Evolutionary conservation across 2,329 filamentous ascomycete genomes (phyloP).

Genomic region (Hypoxylon sp.): DNA sequence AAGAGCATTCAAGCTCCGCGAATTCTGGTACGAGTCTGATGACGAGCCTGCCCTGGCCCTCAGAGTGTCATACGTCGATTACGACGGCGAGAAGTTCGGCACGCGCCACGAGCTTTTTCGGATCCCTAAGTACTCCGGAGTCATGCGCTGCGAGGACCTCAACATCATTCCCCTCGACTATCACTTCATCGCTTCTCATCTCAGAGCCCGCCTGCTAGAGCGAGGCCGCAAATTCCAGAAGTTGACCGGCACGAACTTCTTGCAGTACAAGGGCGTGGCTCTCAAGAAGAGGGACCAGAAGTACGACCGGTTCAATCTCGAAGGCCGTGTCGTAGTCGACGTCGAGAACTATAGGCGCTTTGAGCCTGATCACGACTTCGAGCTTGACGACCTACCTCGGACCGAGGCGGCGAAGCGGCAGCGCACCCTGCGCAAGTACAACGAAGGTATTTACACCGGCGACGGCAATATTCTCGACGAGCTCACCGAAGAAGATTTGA

Average conservation of each 20-base stretch:
- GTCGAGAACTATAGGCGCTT: slow-evolving; percentile 52
- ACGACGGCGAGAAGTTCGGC: slow-evolving; percentile 55
- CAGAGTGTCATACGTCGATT: slow-evolving; percentile 51
- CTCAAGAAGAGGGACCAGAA: slow-evolving; percentile 29
- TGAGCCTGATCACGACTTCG: slow-evolving; percentile 47
- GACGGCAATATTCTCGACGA: slow-evolving; percentile 41
- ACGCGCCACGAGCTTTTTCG: slow-evolving; percentile 45
- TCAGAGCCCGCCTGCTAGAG: slow-evolving; percentile 47
- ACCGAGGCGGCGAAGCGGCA: slow-evolving; percentile 48
- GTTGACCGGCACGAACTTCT: slow-evolving; percentile 54
- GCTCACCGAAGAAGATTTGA: slow-evolving; percentile 47
- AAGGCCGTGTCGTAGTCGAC: slow-evolving; percentile 54
- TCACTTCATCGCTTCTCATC: slow-evolving; percentile 43
- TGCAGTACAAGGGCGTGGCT: slow-evolving; percentile 53
- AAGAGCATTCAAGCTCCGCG: slow-evolving; percentile 50
- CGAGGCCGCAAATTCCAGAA: slow-evolving; percentile 53
- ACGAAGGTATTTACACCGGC: slow-evolving; percentile 48
- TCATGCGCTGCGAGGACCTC: slow-evolving; percentile 51
- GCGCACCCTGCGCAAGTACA: slow-evolving; percentile 42
- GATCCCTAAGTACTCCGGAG: slow-evolving; percentile 52
- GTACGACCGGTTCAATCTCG: slow-evolving; percentile 48
- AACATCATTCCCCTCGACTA: slow-evolving; percentile 52
- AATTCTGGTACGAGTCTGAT: slow-evolving; percentile 50
- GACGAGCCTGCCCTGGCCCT: slow-evolving; percentile 47
- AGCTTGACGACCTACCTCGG: slow-evolving; percentile 43